A percentile compares a stretch with the other conserved stretches of the same genome.
Evolutionary conservation across 148 eudicot genomes (phyloP).

Genomic region (Camellia granthamiana): DNA sequence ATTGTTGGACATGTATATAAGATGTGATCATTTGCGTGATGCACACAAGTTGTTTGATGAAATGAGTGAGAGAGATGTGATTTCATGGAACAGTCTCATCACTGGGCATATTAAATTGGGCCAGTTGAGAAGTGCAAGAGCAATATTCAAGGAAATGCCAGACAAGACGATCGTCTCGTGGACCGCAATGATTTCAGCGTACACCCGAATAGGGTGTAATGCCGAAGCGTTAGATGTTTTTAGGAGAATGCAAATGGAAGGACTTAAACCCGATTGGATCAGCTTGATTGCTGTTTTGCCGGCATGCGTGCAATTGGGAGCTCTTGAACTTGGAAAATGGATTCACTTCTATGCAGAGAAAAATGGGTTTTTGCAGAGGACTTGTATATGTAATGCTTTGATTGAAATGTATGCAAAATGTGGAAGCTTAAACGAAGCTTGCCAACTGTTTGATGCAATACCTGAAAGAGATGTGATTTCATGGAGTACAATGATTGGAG

Average conservation of each 20-base stretch:
- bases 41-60: constrained; percentile 29
- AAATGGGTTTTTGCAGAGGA: constrained; percentile 25
- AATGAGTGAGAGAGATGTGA: constrained; percentile 25
- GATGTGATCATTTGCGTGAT: constrained; percentile 16
- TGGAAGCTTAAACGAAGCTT: constrained; percentile 25
- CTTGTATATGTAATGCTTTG: constrained; percentile 22
- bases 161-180: constrained; percentile 33
- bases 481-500: constrained; percentile 38
- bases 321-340: constrained; percentile 37
- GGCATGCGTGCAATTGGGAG: constrained; percentile 29
- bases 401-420: constrained; percentile 36
- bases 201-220: constrained; percentile 23
- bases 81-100: constrained; percentile 29
- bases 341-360: constrained; percentile 30
- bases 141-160: constrained; percentile 33
- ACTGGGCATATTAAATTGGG: constrained; percentile 30
- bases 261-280: constrained; percentile 30
- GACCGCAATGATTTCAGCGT: constrained; percentile 37
- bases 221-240: constrained; percentile 29
- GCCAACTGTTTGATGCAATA: constrained; percentile 19
- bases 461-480: constrained; percentile 28
- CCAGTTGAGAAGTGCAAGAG: constrained; percentile 25
- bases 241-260: constrained; percentile 30
- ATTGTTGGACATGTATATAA: constrained; percentile 25
- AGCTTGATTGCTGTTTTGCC: constrained; percentile 33